phyloP scores from a whole-genome alignment of 345 rosid species.

The Rhizophora apiculata region DNA sequence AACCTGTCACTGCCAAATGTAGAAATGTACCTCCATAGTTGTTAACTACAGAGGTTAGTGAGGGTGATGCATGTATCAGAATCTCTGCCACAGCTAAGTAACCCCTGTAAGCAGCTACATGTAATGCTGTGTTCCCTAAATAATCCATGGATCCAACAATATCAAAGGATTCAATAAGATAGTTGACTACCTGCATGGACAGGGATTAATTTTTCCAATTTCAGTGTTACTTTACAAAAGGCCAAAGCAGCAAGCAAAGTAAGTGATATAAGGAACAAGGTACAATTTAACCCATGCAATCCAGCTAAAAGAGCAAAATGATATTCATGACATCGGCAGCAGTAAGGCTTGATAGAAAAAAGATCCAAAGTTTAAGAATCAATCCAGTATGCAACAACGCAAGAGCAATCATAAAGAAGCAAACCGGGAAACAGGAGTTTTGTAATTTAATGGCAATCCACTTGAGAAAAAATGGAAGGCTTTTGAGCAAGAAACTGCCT shows the following conservation, averaged over 20 bases:
- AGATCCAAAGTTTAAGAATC: no score
- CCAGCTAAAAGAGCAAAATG: not conserved
- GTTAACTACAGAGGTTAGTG: slow-evolving; percentile 44
- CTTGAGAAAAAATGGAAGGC: not conserved
- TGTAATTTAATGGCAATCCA: not conserved
- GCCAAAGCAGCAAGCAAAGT: not conserved
- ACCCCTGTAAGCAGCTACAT: slow-evolving; percentile 79
- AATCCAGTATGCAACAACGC: no score
- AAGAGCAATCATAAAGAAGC: no score
- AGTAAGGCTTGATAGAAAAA: no score
- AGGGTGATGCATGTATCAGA: slow-evolving; percentile 48
- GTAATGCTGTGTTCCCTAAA: slow-evolving; percentile 81
- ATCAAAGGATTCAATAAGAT: slow-evolving; percentile 52
- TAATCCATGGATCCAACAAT: slow-evolving; percentile 45
- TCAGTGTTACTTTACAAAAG: not conserved
- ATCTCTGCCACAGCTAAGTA: slow-evolving; percentile 51
- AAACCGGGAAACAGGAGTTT: no score
- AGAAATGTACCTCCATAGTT: slow-evolving; percentile 72
- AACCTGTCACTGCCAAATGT: slow-evolving; percentile 82
- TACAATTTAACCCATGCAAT: not conserved
- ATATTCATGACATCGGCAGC: no score
- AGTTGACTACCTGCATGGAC: slow-evolving; percentile 56
- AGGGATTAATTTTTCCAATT: not conserved
- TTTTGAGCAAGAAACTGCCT: not conserved
- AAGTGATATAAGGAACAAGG: not conserved